phyloP scores from a whole-genome alignment of 2,329 filamentous ascomycete genomes.

The Thielaviopsis populi region DNA sequence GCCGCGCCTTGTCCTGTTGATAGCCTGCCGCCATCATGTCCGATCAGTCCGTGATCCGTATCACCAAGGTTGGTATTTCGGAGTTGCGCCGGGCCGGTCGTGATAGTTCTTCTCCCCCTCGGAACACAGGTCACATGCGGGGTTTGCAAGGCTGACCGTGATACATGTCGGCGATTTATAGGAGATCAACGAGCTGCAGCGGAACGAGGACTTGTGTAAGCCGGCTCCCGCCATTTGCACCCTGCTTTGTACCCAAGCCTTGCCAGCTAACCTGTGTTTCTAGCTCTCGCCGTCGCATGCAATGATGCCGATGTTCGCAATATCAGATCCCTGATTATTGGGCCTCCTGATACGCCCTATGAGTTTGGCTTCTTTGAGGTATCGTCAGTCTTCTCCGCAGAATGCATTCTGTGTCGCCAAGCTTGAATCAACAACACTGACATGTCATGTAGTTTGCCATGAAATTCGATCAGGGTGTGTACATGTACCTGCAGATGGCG shows the following conservation, averaged over 20 bases:
- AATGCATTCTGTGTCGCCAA: background rate
- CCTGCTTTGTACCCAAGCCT: background rate
- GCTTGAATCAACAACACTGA: background rate
- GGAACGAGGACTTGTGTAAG: conserved; percentile 69
- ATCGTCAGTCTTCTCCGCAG: conserved; percentile 21
- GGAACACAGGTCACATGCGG: conserved; percentile 2
- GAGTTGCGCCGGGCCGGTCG: background rate
- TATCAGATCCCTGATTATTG: conserved; percentile 76
- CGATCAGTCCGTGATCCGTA: conserved; percentile 77
- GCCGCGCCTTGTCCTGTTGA: background rate
- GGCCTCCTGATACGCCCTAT: conserved; percentile 87
- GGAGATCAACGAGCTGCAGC: conserved; percentile 78
- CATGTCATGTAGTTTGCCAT: conserved; percentile 47
- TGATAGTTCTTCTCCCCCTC: background rate
- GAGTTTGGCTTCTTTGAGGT: conserved; percentile 97
- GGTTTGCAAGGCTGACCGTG: conserved; percentile 6
- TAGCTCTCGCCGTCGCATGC: conserved; percentile 75
- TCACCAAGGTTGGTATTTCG: conserved; percentile 50
- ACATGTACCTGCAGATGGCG: background rate
- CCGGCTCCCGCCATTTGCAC: conserved; percentile 15
- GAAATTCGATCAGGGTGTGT: conserved; percentile 57
- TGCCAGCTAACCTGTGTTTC: background rate
- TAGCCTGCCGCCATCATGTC: conserved; percentile 37
- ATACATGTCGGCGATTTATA: conserved; percentile 24
- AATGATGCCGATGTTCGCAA: conserved; percentile 78